Evolutionary conservation across 1,284 basidiomycete species (phyloP).

Genomic region (Trichosporon sp.): DNA sequence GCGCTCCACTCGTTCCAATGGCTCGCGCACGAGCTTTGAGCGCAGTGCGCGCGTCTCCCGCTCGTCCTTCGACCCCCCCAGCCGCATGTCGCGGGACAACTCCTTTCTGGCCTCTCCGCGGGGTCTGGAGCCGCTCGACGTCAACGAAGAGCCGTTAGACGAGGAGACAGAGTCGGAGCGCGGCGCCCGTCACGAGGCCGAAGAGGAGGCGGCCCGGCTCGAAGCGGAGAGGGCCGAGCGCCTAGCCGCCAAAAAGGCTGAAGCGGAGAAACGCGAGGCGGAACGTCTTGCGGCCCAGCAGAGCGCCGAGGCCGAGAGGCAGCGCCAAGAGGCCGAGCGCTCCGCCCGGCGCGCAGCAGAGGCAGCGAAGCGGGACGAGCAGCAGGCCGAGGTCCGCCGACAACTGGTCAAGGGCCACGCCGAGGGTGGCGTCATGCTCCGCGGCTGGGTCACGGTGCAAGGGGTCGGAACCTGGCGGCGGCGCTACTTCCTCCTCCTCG

Average conservation of each 20-base stretch:
- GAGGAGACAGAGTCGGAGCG: constrained; percentile 23
- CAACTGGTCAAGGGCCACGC: constrained; percentile 27
- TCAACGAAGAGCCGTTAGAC: constrained; percentile 18
- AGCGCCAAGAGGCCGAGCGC: neutral
- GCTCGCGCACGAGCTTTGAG: constrained; percentile 6
- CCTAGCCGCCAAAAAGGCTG: constrained; percentile 18
- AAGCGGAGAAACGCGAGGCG: constrained; percentile 24
- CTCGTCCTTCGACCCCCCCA: neutral
- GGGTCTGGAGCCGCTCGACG: constrained; percentile 7
- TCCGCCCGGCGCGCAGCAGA: constrained; percentile 17
- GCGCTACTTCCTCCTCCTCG: constrained; percentile 46
- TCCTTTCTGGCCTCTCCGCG: neutral
- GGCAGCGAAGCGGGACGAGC: constrained; percentile 20
- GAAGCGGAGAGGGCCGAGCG: constrained; percentile 23
- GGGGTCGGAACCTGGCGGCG: constrained; percentile 48
- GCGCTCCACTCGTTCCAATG: neutral
- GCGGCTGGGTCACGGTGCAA: constrained; percentile 53
- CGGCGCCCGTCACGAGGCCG: constrained; percentile 1
- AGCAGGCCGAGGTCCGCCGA: constrained; percentile 22
- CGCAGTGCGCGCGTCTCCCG: neutral
- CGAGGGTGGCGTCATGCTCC: constrained; percentile 48
- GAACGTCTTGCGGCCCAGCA: constrained; percentile 15
- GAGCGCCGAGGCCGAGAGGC: constrained; percentile 7
- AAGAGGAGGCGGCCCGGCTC: constrained; percentile 1
- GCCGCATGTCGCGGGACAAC: neutral